Conservation (phyloP, 306 rosid species). For the Vicia sativa region DNA sequence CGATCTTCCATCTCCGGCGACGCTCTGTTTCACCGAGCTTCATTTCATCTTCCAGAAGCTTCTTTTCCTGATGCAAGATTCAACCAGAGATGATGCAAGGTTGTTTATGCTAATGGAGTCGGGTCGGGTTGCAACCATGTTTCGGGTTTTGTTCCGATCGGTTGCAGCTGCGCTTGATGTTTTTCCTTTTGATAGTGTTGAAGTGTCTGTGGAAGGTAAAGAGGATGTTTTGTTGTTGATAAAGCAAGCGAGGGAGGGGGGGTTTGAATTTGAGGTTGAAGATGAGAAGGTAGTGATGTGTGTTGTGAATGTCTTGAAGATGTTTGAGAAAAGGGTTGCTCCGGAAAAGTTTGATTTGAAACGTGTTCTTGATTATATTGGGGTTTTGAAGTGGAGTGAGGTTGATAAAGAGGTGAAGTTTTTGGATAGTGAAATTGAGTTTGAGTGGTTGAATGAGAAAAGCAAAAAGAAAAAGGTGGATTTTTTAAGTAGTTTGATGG, state of each 20-base stretch:
- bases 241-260: slow-evolving; percentile 54
- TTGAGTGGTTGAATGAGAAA: slow-evolving; percentile 47
- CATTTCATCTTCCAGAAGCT: slow-evolving; percentile 71
- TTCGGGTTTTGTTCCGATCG: slow-evolving; percentile 55
- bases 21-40: slow-evolving; percentile 63
- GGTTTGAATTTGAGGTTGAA: slow-evolving; percentile 52
- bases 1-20: slow-evolving; percentile 41
- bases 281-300: slow-evolving; percentile 48
- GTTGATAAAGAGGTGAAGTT: slow-evolving; percentile 70
- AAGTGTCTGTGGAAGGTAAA: slow-evolving; percentile 44
- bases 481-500: slow-evolving; percentile 52
- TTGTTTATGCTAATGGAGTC: slow-evolving; percentile 65
- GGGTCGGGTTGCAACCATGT: slow-evolving; percentile 50
- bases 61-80: slow-evolving; percentile 60
- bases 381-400: slow-evolving; percentile 61
- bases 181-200: slow-evolving; percentile 45
- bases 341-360: slow-evolving; percentile 51
- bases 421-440: slow-evolving; percentile 66
- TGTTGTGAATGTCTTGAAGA: slow-evolving; percentile 45
- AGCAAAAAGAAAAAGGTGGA: slow-evolving; percentile 43
- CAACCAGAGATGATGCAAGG: slow-evolving; percentile 57
- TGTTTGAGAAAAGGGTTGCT: slow-evolving; percentile 48
- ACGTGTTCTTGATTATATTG: slow-evolving; percentile 60
- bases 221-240: slow-evolving; percentile 58
- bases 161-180: slow-evolving; percentile 64